Base-by-base conservation (phyloP, 1,284 basidiomycete species). In the Austroboletus niveus region DNA sequence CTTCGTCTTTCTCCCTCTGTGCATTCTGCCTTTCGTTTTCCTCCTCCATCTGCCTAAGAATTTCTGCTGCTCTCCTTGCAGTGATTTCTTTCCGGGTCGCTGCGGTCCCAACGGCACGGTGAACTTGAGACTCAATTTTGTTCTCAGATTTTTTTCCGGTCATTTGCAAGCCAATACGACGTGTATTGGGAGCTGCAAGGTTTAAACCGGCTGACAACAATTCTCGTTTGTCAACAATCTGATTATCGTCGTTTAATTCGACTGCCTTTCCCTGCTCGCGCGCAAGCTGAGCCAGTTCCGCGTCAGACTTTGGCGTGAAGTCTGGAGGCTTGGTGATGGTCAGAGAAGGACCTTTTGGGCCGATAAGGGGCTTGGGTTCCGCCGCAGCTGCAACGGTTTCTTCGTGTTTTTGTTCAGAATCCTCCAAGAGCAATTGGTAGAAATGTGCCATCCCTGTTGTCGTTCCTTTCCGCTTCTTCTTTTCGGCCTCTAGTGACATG, bases 211-310 rank as follows among this genome's bases (percentile, higher is more conserved):
- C 94, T 32, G 85, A 84, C 39, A 99, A 78, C 9, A 99, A 76
- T 42, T 96, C 90, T 50, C 95, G 88, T 65, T 96, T 94, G 76
- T 99, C 96, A 46, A 99, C 89, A 46, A 99, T 92, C 69, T 97
- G 90, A 63, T 94, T 94, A 62, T 98, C 95, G 68, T 99, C 97
- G 70, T 99, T 99, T 46, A 98, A 75, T 69, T 98, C 95, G 39
- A 99, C 87, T n/a, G 85, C 78, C 68, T 91, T 89, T 17, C 94
- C 95, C 59, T 87, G 77, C 46, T 79, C 81, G 53, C 77, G 75
- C 14, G 88, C 89, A 49, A 79, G 69, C 56, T 73, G 80, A 39
- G 87, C 92, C 39, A 88, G 78, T 65, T 88, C 87, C 49, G 79
- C 65, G 69, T 94, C 92, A 31, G 87, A 82, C 57, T 78, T 67